phyloP scores from a whole-genome alignment of 202 grass and related monocot species.

The Sporobolus alterniflorus region DNA sequence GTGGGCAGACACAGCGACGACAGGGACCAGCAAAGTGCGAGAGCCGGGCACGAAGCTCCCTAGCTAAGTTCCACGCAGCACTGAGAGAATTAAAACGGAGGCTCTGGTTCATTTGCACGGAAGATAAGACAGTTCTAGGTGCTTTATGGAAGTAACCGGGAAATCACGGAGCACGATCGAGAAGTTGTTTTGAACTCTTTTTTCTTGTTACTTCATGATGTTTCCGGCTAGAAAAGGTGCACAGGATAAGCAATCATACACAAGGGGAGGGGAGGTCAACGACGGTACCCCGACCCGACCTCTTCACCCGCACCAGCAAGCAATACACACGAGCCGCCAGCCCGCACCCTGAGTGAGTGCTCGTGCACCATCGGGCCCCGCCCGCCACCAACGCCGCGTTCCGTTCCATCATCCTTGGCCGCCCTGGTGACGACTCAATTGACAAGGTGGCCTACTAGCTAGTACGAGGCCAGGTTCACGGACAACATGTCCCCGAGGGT shows the following conservation, averaged over 20 bases:
- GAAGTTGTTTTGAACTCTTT: not conserved
- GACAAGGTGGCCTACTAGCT: too few relatives aligned
- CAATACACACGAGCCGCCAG: not conserved
- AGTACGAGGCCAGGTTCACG: constrained; percentile 53
- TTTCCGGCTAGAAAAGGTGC: constrained; percentile 47
- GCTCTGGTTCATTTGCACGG: not conserved
- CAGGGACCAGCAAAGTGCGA: not conserved
- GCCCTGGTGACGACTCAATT: not conserved
- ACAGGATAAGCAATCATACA: constrained; percentile 44
- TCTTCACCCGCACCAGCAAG: constrained; percentile 17
- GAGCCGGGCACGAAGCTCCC: not conserved
- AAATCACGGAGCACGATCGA: constrained; percentile 32
- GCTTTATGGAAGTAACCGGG: constrained; percentile 39
- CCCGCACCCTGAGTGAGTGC: constrained; percentile 14
- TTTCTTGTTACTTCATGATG: constrained; percentile 36
- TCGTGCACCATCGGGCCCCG: constrained; percentile 36
- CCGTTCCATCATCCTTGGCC: not conserved
- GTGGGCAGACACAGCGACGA: not conserved
- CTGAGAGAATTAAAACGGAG: not conserved
- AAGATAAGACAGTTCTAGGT: constrained; percentile 4
- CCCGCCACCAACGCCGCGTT: constrained; percentile 42
- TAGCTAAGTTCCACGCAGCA: not conserved
- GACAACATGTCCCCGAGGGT: constrained; percentile 70
- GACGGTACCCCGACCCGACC: constrained; percentile 35
- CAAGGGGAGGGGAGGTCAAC: constrained; percentile 50